Conservation (phyloP, 371 early-diverging fungal genomes). For the Blakeslea trispora region DNA sequence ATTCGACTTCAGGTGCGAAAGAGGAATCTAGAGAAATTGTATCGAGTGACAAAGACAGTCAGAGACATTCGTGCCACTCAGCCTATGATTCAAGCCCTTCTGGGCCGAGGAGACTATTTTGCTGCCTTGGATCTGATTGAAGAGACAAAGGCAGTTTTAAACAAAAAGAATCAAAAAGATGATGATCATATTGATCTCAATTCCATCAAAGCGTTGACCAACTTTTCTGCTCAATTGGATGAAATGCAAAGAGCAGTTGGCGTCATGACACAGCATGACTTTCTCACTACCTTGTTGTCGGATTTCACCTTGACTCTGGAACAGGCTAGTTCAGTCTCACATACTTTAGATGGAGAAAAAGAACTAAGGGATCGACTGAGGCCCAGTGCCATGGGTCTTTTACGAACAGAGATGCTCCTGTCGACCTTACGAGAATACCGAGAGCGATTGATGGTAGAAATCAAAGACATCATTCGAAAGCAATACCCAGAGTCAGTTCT, state of each 20-base stretch:
- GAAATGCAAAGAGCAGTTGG: conserved; percentile 71
- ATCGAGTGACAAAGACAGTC: conserved; percentile 68
- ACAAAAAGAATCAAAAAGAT: conserved; percentile 24
- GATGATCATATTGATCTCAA: conserved; percentile 53
- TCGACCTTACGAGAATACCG: conserved; percentile 71
- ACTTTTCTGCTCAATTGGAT: conserved; percentile 65
- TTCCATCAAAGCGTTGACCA: conserved; percentile 57
- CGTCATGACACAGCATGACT: conserved; percentile 74
- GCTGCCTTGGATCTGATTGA: conserved; percentile 86
- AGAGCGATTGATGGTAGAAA: conserved; percentile 70
- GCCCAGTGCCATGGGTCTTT: conserved; percentile 74
- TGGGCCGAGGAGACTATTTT: conserved; percentile 79
- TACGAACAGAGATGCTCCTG: conserved; percentile 69
- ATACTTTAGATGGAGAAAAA: conserved; percentile 46
- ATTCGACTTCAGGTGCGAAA: conserved; percentile 75
- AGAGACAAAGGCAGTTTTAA: conserved; percentile 63
- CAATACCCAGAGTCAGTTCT: conserved; percentile 19
- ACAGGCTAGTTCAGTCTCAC: too few species aligned
- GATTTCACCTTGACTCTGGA: conserved; percentile 49
- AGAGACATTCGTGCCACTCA: conserved; percentile 74
- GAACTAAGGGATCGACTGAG: conserved; percentile 59
- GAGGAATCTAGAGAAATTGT: conserved; percentile 67
- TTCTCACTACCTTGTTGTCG: conserved; percentile 59
- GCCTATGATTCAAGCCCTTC: conserved; percentile 78
- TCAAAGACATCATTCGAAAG: conserved; percentile 76